These are phyloP conservation scores for Bathelium albidoporum DNA, from an alignment of 495 filamentous ascomycete genomes.

Conservation along the genomic window DNA sequence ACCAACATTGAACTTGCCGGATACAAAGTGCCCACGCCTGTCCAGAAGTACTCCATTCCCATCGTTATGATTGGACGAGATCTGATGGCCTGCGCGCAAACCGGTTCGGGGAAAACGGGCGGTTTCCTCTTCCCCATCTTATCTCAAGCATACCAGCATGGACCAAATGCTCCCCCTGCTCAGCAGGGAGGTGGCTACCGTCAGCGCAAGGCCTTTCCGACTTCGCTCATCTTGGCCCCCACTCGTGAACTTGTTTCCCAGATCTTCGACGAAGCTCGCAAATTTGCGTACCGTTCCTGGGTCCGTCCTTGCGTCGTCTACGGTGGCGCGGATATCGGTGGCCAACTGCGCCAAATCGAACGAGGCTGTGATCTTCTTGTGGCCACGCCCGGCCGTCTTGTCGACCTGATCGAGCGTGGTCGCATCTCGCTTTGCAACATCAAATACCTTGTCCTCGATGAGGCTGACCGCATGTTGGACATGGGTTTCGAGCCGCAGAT, in stretches of 20 bases:
- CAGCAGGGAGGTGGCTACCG: constrained; percentile 59
- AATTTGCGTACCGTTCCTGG: constrained; percentile 98
- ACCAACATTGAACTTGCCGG: constrained; percentile 84
- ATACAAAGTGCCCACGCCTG: constrained; percentile 90
- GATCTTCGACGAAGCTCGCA: constrained; percentile 95
- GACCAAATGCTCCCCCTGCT: constrained; percentile 59
- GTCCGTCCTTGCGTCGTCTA: constrained; percentile 97
- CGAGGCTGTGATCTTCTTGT: constrained; percentile 95
- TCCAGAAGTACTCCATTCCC: constrained; percentile 96
- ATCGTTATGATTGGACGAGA: constrained; percentile 95
- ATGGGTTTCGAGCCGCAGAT: constrained; percentile 99
- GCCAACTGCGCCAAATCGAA: constrained; percentile 93
- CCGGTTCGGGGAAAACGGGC: constrained; percentile 98
- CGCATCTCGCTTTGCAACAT: constrained; percentile 94
- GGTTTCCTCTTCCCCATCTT: constrained; percentile 98
- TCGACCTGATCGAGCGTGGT: constrained; percentile 96
- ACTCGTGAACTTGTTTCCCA: constrained; percentile 97
- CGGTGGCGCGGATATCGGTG: constrained; percentile 95
- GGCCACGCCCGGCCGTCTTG: constrained; percentile 91
- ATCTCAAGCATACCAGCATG: constrained; percentile 85
- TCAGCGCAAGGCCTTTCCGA: constrained; percentile 89
- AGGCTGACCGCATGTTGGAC: constrained; percentile 99
- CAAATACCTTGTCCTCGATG: constrained; percentile 97
- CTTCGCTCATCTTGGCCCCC: constrained; percentile 87
- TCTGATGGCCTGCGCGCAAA: constrained; percentile 98